Conservation (phyloP, 345 rosid species). For the Capsella bursapastoris region DNA sequence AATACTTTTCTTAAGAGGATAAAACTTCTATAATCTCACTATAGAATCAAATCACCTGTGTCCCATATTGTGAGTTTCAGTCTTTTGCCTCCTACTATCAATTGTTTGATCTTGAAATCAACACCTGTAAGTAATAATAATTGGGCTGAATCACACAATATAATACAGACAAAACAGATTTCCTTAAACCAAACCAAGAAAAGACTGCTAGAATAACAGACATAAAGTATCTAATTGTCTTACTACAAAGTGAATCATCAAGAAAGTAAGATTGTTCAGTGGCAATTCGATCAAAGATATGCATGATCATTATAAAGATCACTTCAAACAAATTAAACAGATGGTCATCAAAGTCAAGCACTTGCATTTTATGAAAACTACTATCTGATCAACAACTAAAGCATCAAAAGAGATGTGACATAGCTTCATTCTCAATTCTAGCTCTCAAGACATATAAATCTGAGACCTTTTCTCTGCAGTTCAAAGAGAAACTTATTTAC, state of each 20-base stretch:
- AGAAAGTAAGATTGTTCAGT: constrained; percentile 1
- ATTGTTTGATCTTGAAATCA: constrained; percentile 94
- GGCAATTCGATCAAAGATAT: not conserved
- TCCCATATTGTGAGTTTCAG: constrained; percentile 97
- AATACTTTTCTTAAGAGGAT: not conserved
- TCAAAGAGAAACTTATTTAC: constrained; percentile 46
- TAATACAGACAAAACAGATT: constrained; percentile 17
- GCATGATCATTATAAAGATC: not conserved
- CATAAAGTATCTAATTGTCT: constrained; percentile 28
- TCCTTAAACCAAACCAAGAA: constrained; percentile 27
- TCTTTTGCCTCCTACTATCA: constrained; percentile 78
- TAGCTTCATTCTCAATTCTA: constrained; percentile 6
- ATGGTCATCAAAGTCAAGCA: constrained; percentile 14
- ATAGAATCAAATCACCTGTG: constrained; percentile 63
- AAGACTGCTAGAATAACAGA: constrained; percentile 3
- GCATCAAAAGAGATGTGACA: not conserved
- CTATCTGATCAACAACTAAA: constrained; percentile 29
- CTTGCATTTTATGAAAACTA: not conserved
- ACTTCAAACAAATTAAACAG: constrained; percentile 10
- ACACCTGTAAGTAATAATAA: constrained; percentile 59
- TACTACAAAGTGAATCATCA: constrained; percentile 12
- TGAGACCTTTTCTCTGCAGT: constrained; percentile 4
- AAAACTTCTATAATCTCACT: not conserved
- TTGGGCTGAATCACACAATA: constrained; percentile 9
- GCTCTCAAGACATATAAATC: not conserved